Percentiles rank a stretch among this genome's conserved stretches.
Conservation (phyloP, 768 basidiomycete species). For the Leccinum subgranulosum region DNA sequence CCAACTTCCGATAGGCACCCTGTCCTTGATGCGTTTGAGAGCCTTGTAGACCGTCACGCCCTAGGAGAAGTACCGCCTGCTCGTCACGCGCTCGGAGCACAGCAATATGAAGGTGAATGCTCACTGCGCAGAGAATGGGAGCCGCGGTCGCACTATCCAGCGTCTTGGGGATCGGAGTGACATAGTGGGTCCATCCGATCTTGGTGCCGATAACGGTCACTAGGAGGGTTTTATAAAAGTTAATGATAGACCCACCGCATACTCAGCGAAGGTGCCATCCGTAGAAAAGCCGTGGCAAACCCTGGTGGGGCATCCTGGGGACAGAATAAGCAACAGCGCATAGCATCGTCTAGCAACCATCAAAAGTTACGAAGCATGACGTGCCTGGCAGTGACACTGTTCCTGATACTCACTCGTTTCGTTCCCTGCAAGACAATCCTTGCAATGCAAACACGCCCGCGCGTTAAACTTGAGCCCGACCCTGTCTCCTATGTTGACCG, state of each 20-base stretch:
- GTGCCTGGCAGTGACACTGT: too few relatives aligned
- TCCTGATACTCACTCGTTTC: slow-evolving; percentile 28
- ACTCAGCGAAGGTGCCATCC: slow-evolving; percentile 45
- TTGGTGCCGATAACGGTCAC: neutral
- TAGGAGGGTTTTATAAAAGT: neutral
- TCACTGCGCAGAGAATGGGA: slow-evolving; percentile 42
- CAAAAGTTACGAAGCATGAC: neutral
- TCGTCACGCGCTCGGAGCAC: neutral
- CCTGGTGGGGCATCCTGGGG: slow-evolving; percentile 11
- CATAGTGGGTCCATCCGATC: slow-evolving; percentile 36
- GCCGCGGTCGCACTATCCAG: slow-evolving; percentile 40
- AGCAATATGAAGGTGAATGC: neutral
- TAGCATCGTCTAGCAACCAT: neutral
- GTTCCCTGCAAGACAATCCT: slow-evolving; percentile 36
- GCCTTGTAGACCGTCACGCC: slow-evolving; percentile 48
- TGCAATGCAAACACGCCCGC: slow-evolving; percentile 38
- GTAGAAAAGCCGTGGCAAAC: slow-evolving; percentile 34
- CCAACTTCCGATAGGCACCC: slow-evolving; percentile 35
- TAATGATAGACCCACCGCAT: slow-evolving; percentile 25
- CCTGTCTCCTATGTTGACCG: slow-evolving; percentile 36
- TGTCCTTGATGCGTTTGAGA: slow-evolving; percentile 33
- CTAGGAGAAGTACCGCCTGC: neutral
- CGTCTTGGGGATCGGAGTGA: slow-evolving; percentile 44
- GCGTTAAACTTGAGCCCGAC: slow-evolving; percentile 46
- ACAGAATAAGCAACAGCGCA: neutral